Percentiles rank a stretch among this genome's conserved stretches.
Evolutionary conservation across 805 yeast species (phyloP).

Genomic region (Nakazawaea anatomiae): DNA sequence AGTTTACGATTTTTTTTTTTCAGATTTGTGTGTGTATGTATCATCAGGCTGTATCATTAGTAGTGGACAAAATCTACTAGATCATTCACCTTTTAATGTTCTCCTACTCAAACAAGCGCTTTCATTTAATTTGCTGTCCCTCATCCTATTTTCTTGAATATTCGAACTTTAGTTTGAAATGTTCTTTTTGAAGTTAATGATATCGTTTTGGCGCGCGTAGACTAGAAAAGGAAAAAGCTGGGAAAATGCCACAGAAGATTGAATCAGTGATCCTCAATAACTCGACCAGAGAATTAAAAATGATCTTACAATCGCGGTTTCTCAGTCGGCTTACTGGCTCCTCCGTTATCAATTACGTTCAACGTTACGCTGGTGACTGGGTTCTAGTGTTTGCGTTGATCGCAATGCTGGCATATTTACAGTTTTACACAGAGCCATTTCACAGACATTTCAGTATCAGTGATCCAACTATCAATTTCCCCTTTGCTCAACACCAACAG

Average conservation of each 20-base stretch:
- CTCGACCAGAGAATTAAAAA: background rate
- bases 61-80: background rate
- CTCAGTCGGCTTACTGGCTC: background rate
- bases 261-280: too few species aligned
- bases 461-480: conserved; percentile 40
- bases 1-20: background rate
- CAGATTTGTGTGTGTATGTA: background rate
- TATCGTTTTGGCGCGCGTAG: too few species aligned
- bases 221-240: too few species aligned
- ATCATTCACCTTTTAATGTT: too few species aligned
- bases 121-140: too few species aligned
- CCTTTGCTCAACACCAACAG: conserved; percentile 38
- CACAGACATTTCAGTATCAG: conserved; percentile 36
- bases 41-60: background rate
- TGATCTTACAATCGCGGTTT: background rate
- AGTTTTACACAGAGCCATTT: conserved; percentile 28
- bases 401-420: background rate
- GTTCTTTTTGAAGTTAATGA: too few species aligned
- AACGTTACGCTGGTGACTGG: conserved; percentile 5
- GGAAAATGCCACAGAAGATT: too few species aligned
- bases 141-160: too few species aligned
- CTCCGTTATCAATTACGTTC: background rate
- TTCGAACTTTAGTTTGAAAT: too few species aligned
- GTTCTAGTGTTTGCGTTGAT: background rate
- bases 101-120: too few species aligned